Percentiles rank a stretch among this genome's conserved stretches.
These are phyloP conservation scores for Scenedesmus sp. DNA, from an alignment of 163 green algal species.

Conservation along the genomic window DNA sequence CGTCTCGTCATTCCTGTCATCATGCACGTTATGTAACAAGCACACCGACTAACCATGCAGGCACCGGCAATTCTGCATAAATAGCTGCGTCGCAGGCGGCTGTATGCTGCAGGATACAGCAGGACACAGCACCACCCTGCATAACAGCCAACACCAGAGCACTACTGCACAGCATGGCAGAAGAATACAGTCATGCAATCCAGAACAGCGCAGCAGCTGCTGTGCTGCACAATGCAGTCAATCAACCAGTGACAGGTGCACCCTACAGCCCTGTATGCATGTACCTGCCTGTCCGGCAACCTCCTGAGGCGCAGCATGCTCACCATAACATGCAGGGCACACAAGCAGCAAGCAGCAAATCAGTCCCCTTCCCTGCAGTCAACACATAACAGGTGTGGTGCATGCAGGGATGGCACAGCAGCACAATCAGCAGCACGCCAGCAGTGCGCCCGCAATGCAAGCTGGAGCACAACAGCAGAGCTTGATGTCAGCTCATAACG, in stretches of 20 bases:
- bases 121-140: neutral
- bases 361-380: no score
- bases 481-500: neutral
- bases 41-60: neutral
- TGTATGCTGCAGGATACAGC: neutral
- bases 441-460: neutral
- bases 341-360: neutral
- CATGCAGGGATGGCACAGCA: no score
- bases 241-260: neutral
- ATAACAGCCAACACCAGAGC: neutral
- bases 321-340: neutral
- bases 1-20: neutral
- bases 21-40: neutral
- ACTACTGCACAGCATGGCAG: neutral
- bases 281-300: neutral
- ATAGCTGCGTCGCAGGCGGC: no score
- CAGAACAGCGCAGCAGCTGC: neutral
- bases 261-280: neutral
- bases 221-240: neutral
- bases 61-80: no score
- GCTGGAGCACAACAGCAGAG: neutral
- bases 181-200: neutral
- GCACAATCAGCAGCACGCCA: neutral
- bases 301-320: no score
- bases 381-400: no score